Conservation (phyloP, 108 stramenopile species). For the Skeletonema costatum region DNA sequence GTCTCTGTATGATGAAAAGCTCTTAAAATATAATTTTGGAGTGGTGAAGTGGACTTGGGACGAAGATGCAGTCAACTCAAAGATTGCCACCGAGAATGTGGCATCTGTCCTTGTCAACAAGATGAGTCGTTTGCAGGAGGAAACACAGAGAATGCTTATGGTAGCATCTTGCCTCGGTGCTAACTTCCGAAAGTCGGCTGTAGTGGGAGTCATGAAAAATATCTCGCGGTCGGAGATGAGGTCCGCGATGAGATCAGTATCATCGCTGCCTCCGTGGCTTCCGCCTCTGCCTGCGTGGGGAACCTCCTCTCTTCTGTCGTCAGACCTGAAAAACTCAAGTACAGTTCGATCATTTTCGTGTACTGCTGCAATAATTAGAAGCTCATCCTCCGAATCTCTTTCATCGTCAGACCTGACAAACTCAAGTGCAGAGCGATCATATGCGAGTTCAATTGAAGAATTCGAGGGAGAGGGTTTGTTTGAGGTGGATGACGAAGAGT, state of each 20-base stretch:
- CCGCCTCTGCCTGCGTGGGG: background rate
- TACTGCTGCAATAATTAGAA: too few species aligned
- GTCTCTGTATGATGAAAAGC: too few species aligned
- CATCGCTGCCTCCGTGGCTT: background rate
- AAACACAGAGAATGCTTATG: background rate
- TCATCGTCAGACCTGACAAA: background rate
- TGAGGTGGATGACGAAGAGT: background rate
- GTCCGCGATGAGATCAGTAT: background rate
- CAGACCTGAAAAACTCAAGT: background rate
- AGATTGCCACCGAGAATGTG: too few species aligned
- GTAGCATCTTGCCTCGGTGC: background rate
- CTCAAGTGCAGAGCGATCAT: background rate
- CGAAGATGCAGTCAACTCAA: too few species aligned
- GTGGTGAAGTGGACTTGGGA: too few species aligned
- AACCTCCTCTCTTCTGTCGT: too few species aligned
- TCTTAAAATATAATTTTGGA: too few species aligned
- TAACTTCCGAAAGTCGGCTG: background rate
- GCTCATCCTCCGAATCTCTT: too few species aligned
- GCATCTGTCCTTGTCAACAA: constrained; percentile 1
- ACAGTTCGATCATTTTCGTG: background rate
- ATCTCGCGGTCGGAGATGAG: background rate
- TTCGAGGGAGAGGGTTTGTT: too few species aligned
- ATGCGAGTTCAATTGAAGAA: too few species aligned
- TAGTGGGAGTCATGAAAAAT: background rate
- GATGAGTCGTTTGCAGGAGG: background rate